Evolutionary conservation across 192 early-diverging fungal species (phyloP).

Genomic region (Umbelopsis isabellina): DNA sequence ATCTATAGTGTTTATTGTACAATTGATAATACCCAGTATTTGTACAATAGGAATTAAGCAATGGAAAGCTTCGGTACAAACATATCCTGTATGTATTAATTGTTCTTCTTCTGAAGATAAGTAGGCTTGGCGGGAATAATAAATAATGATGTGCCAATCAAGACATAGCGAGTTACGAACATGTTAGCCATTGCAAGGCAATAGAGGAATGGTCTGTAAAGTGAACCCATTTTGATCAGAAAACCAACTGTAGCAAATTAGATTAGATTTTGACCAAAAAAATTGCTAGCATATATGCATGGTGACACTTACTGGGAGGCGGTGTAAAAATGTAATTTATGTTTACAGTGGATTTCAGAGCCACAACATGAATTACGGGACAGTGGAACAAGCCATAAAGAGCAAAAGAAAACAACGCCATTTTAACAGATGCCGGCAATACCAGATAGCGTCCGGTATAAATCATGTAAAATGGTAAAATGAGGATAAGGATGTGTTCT

Average conservation of each 20-base stretch:
- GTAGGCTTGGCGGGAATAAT: slow-evolving; percentile 21
- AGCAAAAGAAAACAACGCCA: slow-evolving; percentile 55
- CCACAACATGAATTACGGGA: slow-evolving; percentile 43
- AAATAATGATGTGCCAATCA: slow-evolving; percentile 22
- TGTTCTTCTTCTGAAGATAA: background rate
- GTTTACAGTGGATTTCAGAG: slow-evolving; percentile 49
- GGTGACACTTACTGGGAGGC: slow-evolving; percentile 48
- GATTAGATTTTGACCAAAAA: background rate
- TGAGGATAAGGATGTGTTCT: slow-evolving; percentile 53
- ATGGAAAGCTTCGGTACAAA: too few relatives aligned
- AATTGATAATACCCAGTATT: too few relatives aligned
- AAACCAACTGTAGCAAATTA: slow-evolving; percentile 26
- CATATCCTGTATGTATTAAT: too few relatives aligned
- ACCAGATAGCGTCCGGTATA: slow-evolving; percentile 56
- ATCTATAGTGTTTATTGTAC: background rate
- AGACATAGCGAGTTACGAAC: slow-evolving; percentile 31
- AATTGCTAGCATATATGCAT: background rate
- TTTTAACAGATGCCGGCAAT: slow-evolving; percentile 45
- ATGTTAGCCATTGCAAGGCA: slow-evolving; percentile 29
- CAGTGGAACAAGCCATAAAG: slow-evolving; percentile 58
- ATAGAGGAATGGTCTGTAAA: slow-evolving; percentile 32
- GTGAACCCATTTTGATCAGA: slow-evolving; percentile 26
- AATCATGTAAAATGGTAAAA: slow-evolving; percentile 55
- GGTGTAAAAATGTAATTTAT: slow-evolving; percentile 58
- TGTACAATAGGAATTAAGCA: too few relatives aligned